Evolutionary conservation across 2,329 filamentous ascomycete genomes (phyloP), one percentile per base, ranked within the genome.

Genomic region (Kalaharituber pfeilii): DNA sequence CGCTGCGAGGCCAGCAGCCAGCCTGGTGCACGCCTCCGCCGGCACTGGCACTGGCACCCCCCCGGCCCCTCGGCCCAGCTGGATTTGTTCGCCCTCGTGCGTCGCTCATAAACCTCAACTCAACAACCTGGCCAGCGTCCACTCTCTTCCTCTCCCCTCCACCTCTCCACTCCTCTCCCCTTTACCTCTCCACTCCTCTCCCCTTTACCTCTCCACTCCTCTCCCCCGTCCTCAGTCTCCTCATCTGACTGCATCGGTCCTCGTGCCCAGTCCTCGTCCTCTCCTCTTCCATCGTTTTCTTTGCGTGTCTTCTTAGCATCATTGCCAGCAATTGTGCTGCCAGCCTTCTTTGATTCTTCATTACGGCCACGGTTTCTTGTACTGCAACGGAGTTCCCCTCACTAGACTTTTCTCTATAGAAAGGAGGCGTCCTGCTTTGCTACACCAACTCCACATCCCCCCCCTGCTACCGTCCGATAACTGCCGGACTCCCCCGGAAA

Each of bases 291-390:
- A 29, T 24, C 20, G 11, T n/a, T 54, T 25, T 27, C 49, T 49
- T 47, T 15, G 11, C n/a, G 11, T 18, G 18, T 18, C 58, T 44
- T 28, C 33, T 51, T 52, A 15, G n/a, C 33, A 26, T 22, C 49
- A 26, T 56, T 53, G 62, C 62, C 61, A 62, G 49, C 22, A 44
- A 60, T 57, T 63, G 55, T 54, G 57, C 45, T 45, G 55, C 56
- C 54, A 55, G 39, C 57, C 56, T 63, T 52, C 53, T 42, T 53
- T 51, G 20, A 49, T 53, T 47, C 42, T 52, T 49, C 27, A 22
- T 20, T 24, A 7, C n/a, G 6, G 22, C 39, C 36, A 44, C 54
- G 29, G 42, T 56, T 53, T 49, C 54, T 50, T 13, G 4, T 39
- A 13, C 33, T 18, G 33, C 33, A 39, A 13, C 33, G 4, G 20